phyloP scores from a whole-genome alignment of 495 filamentous ascomycete genomes.

The Penicillium cinerascens region DNA sequence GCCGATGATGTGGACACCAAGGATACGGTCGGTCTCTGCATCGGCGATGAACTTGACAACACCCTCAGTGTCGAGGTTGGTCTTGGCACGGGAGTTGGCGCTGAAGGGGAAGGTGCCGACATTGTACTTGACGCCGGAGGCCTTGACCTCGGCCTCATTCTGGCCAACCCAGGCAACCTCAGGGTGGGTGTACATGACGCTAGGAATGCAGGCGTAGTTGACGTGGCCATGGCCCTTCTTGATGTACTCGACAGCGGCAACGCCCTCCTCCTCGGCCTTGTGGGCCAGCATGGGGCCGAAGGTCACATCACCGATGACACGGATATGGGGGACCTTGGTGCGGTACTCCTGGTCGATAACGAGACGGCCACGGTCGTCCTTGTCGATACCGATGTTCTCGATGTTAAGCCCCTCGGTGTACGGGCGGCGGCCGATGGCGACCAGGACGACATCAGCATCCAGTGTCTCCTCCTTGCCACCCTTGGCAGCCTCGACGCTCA shows the following conservation, averaged over 20 bases:
- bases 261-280: slow-evolving; percentile 98
- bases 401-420: slow-evolving; percentile 89
- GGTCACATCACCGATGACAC: slow-evolving; percentile 92
- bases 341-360: slow-evolving; percentile 98
- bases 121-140: slow-evolving; percentile 82
- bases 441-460: slow-evolving; percentile 93
- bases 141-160: slow-evolving; percentile 95
- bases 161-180: slow-evolving; percentile 99
- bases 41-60: slow-evolving; percentile 96
- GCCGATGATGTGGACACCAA: slow-evolving; percentile 95
- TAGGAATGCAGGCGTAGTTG: slow-evolving; percentile 97
- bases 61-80: slow-evolving; percentile 94
- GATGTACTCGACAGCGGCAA: slow-evolving; percentile 93
- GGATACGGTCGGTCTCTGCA: slow-evolving; percentile 91
- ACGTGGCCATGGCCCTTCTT: slow-evolving; percentile 96
- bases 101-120: slow-evolving; percentile 93
- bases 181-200: slow-evolving; percentile 98
- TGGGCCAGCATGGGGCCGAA: slow-evolving; percentile 99
- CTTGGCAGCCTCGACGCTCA: slow-evolving; percentile 89
- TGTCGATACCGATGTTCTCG: slow-evolving; percentile 92
- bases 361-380: slow-evolving; percentile 87
- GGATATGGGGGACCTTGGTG: slow-evolving; percentile 94
- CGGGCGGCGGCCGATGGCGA: slow-evolving; percentile 92
- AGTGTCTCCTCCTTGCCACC: slow-evolving; percentile 91
- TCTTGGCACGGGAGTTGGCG: slow-evolving; percentile 97